Conservation (phyloP, 176 grass and related monocot species). For the Musa acuminata region DNA sequence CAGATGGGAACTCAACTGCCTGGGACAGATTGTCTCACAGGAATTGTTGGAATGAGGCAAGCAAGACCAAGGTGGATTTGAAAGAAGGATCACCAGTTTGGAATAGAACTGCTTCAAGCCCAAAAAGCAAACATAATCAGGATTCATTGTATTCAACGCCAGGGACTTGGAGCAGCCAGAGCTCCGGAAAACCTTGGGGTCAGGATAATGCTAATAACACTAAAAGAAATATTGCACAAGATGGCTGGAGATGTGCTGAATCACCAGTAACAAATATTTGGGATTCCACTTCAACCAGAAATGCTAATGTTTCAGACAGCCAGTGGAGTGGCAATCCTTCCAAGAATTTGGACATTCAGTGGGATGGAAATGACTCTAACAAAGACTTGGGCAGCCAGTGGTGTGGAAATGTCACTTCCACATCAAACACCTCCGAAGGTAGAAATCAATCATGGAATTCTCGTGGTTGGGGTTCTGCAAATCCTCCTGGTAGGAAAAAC, state of each 20-base stretch:
- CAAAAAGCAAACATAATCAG: neutral
- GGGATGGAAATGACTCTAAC: neutral
- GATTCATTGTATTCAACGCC: neutral
- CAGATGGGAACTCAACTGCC: neutral
- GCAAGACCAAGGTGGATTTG: neutral
- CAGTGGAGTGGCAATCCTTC: neutral
- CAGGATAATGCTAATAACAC: neutral
- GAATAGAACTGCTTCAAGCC: neutral
- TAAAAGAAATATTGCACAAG: neutral
- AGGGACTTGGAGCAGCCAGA: neutral
- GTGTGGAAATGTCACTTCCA: slow-evolving; percentile 5
- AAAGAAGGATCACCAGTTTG: neutral
- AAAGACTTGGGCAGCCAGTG: slow-evolving; percentile 1
- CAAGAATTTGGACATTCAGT: neutral
- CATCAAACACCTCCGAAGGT: slow-evolving; percentile 31
- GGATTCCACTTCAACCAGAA: neutral
- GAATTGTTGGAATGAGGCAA: neutral
- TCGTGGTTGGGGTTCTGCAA: slow-evolving; percentile 52
- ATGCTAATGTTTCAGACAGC: neutral
- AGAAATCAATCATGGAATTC: slow-evolving; percentile 50
- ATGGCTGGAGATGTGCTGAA: neutral
- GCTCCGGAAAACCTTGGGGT: neutral
- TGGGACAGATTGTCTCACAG: neutral
- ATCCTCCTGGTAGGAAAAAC: slow-evolving; percentile 33
- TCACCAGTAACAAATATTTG: neutral